Conservation (phyloP, 2,329 filamentous ascomycete genomes). For the Penicillium sp. region DNA sequence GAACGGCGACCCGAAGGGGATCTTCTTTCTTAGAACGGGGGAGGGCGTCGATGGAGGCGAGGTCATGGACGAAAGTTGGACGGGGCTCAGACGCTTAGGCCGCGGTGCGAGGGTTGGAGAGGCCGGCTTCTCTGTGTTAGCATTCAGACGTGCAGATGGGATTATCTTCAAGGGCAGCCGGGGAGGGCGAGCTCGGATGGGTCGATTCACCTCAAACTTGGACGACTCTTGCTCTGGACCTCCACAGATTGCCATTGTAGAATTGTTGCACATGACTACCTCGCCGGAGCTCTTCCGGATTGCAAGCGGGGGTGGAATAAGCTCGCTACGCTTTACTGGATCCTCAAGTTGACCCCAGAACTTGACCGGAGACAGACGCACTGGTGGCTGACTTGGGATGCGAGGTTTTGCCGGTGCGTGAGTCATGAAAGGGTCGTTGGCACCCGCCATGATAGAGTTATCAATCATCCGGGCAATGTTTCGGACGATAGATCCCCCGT, state of each 20-base stretch:
- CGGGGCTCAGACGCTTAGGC: background rate
- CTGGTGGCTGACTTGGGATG: background rate
- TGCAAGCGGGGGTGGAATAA: constrained; percentile 29
- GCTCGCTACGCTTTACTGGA: background rate
- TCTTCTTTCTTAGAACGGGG: background rate
- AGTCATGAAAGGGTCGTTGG: constrained; percentile 29
- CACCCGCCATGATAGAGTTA: constrained; percentile 14
- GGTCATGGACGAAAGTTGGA: background rate
- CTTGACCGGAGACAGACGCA: constrained; percentile 2
- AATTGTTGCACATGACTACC: background rate
- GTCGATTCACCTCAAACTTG: background rate
- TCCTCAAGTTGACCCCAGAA: constrained; percentile 1
- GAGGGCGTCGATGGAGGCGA: background rate
- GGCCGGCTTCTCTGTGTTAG: background rate
- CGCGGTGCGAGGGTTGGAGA: background rate
- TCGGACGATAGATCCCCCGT: constrained; percentile 17
- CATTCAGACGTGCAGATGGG: constrained; percentile 8
- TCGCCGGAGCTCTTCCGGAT: constrained; percentile 22
- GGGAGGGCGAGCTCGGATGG: constrained; percentile 13
- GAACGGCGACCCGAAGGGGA: background rate
- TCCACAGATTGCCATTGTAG: background rate
- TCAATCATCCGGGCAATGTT: constrained; percentile 31
- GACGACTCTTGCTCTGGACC: background rate
- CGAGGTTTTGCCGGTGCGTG: too few species aligned
- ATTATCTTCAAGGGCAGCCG: constrained; percentile 24